Evolutionary conservation across 495 filamentous ascomycete species (phyloP).

Genomic region (Astrothelium subdiscretum): DNA sequence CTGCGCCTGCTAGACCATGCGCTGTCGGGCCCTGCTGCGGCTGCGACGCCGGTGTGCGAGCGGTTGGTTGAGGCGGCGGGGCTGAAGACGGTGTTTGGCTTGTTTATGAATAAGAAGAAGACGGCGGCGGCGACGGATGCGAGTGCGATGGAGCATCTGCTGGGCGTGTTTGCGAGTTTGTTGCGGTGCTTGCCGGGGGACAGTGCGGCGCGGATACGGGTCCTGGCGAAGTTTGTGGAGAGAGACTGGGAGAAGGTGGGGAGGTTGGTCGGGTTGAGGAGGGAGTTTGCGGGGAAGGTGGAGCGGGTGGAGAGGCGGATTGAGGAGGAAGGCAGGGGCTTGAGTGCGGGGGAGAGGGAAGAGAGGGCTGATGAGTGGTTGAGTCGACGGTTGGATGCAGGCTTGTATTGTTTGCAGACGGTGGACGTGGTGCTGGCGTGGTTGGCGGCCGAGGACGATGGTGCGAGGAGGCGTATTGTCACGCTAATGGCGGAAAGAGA

Average conservation of each 20-base stretch:
- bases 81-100: constrained; percentile 69
- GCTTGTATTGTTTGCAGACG: constrained; percentile 75
- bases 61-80: constrained; percentile 73
- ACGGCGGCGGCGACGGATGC: constrained; percentile 43
- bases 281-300: constrained; percentile 58
- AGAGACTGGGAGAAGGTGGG: constrained; percentile 45
- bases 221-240: constrained; percentile 79
- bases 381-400: constrained; percentile 73
- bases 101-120: constrained; percentile 77
- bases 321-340: constrained; percentile 33
- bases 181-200: constrained; percentile 68
- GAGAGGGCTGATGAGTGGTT: constrained; percentile 68
- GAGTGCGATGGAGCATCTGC: constrained; percentile 66
- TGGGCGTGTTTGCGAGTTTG: constrained; percentile 80
- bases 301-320: constrained; percentile 56
- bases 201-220: constrained; percentile 67
- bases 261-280: constrained; percentile 60
- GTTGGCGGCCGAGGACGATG: constrained; percentile 84
- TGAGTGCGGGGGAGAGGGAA: constrained; percentile 46
- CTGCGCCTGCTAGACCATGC: constrained; percentile 80
- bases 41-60: constrained; percentile 50
- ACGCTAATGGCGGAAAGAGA: constrained; percentile 55
- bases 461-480: constrained; percentile 55
- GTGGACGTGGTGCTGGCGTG: constrained; percentile 84
- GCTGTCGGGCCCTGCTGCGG: constrained; percentile 42